Conservation (phyloP, 75 land plant genomes). For the Ceratopteris richardii region DNA sequence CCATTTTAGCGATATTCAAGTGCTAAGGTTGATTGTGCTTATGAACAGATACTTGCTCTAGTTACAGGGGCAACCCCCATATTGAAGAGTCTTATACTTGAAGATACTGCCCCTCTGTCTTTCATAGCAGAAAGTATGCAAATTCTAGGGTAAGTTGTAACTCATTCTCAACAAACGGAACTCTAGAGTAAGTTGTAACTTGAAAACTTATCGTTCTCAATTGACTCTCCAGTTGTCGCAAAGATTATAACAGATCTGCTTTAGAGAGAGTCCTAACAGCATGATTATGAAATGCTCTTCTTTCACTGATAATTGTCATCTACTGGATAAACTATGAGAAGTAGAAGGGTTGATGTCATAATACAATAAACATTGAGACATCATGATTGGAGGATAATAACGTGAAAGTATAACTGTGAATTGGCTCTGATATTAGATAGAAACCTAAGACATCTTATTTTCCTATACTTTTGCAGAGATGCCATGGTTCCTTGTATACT, state of each 20-base stretch:
- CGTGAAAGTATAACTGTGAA: background rate
- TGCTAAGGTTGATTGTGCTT: no score
- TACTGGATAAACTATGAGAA: no score
- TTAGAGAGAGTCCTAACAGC: no score
- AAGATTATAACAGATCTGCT: no score
- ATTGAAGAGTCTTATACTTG: slow-evolving; percentile 50
- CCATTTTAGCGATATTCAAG: no score
- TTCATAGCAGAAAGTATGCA: slow-evolving; percentile 67
- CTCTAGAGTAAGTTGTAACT: no score
- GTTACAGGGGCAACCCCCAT: slow-evolving; percentile 50
- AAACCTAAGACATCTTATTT: background rate
- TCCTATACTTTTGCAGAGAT: slow-evolving; percentile 41
- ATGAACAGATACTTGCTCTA: slow-evolving; percentile 61
- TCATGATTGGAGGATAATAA: background rate
- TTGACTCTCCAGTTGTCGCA: no score
- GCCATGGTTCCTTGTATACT: slow-evolving; percentile 97
- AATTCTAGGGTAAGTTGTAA: slow-evolving; percentile 55
- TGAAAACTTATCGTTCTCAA: no score
- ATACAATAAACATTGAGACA: no score
- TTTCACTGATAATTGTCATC: background rate
- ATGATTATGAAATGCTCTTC: background rate
- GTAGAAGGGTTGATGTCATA: no score
- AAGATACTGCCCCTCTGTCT: slow-evolving; percentile 60
- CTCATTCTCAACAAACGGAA: background rate
- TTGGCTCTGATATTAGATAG: background rate